Conservation (phyloP, 495 filamentous ascomycete genomes). For the Penicillium bovifimosum region DNA sequence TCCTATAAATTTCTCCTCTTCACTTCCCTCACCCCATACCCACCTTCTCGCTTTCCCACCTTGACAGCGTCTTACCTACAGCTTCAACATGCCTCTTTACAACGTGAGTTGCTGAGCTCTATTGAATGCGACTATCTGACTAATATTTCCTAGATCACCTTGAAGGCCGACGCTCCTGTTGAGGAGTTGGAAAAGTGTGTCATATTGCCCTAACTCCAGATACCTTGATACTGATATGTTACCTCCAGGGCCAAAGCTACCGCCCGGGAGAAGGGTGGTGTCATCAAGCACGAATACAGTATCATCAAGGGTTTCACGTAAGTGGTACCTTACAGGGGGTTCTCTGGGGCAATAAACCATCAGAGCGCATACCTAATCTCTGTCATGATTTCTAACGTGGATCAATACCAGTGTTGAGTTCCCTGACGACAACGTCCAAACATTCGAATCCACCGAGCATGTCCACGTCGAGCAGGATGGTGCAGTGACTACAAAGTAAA, state of each 20-base stretch:
- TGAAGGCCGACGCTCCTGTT: constrained; percentile 57
- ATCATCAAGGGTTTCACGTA: constrained; percentile 92
- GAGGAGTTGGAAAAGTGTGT: constrained; percentile 60
- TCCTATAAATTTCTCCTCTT: constrained; percentile 5
- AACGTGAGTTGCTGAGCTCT: constrained; percentile 48
- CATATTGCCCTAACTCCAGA: background rate
- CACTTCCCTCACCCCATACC: background rate
- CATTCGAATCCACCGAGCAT: constrained; percentile 59
- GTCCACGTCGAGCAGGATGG: constrained; percentile 73
- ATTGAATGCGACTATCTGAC: background rate
- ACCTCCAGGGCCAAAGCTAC: constrained; percentile 63
- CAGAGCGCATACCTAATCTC: background rate
- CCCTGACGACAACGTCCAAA: constrained; percentile 56
- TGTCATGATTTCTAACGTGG: background rate
- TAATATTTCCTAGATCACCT: constrained; percentile 58
- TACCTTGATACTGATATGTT: constrained; percentile 5
- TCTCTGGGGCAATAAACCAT: background rate
- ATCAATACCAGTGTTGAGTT: constrained; percentile 60
- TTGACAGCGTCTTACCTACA: background rate
- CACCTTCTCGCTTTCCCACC: background rate
- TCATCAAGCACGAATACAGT: constrained; percentile 74
- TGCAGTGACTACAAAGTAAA: constrained; percentile 64
- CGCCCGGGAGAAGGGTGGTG: constrained; percentile 65
- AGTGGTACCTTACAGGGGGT: constrained; percentile 20
- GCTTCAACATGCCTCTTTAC: constrained; percentile 59